Evolutionary conservation across 2,329 filamentous ascomycete species (phyloP).

Genomic region (Penicillium griseofulvum): DNA sequence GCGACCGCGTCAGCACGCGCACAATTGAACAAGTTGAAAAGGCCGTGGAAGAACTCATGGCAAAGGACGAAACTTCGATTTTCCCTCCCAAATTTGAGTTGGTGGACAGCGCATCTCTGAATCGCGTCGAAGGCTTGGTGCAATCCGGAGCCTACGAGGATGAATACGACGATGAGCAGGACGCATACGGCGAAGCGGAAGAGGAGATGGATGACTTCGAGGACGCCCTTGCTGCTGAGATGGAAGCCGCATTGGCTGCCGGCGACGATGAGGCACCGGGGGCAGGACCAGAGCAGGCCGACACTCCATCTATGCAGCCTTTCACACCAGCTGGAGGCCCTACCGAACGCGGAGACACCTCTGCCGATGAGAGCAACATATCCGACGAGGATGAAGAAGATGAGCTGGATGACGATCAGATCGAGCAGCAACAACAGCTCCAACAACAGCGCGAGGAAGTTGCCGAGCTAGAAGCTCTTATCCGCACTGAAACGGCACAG

Average conservation of each 20-base stretch:
- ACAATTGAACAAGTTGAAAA: conserved; percentile 83
- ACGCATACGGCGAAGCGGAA: conserved; percentile 50
- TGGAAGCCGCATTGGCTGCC: conserved; percentile 44
- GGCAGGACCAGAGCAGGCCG: conserved; percentile 25
- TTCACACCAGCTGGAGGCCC: conserved; percentile 28
- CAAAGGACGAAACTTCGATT: conserved; percentile 62
- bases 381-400: conserved; percentile 37
- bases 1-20: conserved; percentile 76
- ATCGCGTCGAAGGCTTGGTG: conserved; percentile 41
- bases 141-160: conserved; percentile 52
- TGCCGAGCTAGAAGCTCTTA: conserved; percentile 42
- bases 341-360: conserved; percentile 32
- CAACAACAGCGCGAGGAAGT: conserved; percentile 48
- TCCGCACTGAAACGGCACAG: conserved; percentile 38
- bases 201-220: conserved; percentile 44
- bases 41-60: conserved; percentile 70
- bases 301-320: conserved; percentile 34
- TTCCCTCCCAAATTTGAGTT: conserved; percentile 62
- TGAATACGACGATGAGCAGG: conserved; percentile 48
- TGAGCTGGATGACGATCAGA: conserved; percentile 45
- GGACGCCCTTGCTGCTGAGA: conserved; percentile 43
- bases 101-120: conserved; percentile 54
- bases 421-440: conserved; percentile 41
- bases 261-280: conserved; percentile 34
- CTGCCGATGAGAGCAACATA: conserved; percentile 43